Evolutionary conservation across 31 red algal genomes (phyloP), one percentile per base, ranked within the genome.

Genomic region (Odonthalia washingtoniensis): DNA sequence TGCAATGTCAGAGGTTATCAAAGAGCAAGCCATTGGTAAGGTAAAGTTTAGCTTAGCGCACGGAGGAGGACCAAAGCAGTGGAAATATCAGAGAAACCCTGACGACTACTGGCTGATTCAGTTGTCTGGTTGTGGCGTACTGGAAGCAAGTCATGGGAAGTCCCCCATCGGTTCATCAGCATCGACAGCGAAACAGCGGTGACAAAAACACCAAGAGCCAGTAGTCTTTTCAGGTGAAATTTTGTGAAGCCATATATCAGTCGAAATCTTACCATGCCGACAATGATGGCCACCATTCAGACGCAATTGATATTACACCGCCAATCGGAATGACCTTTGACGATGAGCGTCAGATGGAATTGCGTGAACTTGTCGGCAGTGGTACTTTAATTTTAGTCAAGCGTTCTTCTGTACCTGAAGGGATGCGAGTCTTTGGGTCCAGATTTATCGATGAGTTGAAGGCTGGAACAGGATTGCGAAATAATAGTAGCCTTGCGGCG

Each of bases 401-500:
- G 1, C 5, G 9, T 1, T 49, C n/a, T 0, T 72, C 65, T 1
- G 39, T 85, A 12, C 65, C 64, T 12, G 42, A 62, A 62, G 81
- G 2, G 34, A 33, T 70, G 1, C 67, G 65, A 16, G 69, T 85
- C 28, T 85, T 70, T 39, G 81, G 64, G 32, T 70, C 81, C 0
- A 2, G 67, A 40, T 70, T 72, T 12, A 65, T 85, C 39, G 65
- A 70, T 46, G 40, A 27, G 24, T 46, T 63, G 33, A 83, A 83
- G 40, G 36, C 43, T 3, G 28, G 69, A 21, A 61, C 52, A 31
- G 40, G 65, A 5, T 9, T 63, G 24, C 5, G 60, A 1, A 30
- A 72, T n/a, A 85, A 85, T 40, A 70, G 62, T 85, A 36, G 81
- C 45, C 81, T 85, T 27, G 81, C 73, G 17, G 81, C 67, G 5